Conservation (phyloP, 1,284 basidiomycete species). For the Rhodofomes roseus region DNA sequence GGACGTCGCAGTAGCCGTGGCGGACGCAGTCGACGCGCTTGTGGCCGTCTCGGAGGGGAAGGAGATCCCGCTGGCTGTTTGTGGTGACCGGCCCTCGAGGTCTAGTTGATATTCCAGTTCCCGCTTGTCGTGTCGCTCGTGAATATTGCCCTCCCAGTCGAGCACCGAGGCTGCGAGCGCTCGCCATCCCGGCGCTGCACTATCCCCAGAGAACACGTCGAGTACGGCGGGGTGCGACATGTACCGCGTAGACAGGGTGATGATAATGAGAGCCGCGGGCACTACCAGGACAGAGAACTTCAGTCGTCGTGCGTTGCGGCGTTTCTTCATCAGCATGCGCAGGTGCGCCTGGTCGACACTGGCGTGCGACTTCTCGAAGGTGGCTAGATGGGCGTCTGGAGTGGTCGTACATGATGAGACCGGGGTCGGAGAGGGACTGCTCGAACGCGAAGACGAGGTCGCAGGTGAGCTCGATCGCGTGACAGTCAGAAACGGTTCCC, state of each 20-base stretch:
- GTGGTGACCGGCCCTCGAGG: neutral
- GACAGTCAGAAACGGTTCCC: slow-evolving; percentile 6
- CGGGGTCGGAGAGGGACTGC: neutral
- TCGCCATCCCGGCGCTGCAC: slow-evolving; percentile 8
- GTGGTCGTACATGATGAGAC: neutral
- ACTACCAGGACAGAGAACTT: slow-evolving; percentile 50
- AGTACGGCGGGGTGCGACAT: slow-evolving; percentile 43
- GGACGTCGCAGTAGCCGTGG: slow-evolving; percentile 8
- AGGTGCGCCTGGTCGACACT: neutral
- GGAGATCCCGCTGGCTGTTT: slow-evolving; percentile 3
- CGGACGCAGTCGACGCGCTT: slow-evolving; percentile 4
- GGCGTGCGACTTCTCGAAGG: neutral
- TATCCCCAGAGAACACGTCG: slow-evolving; percentile 36
- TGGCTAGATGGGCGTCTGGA: neutral
- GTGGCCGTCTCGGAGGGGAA: slow-evolving; percentile 11
- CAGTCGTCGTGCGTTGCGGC: slow-evolving; percentile 37
- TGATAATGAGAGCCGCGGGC: slow-evolving; percentile 48
- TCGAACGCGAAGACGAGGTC: slow-evolving; percentile 1
- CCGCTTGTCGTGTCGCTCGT: slow-evolving; percentile 28
- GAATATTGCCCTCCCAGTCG: slow-evolving; percentile 40
- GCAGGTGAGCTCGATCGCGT: slow-evolving; percentile 12
- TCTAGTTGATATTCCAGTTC: neutral
- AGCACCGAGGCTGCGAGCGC: slow-evolving; percentile 8
- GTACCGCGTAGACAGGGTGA: slow-evolving; percentile 50
- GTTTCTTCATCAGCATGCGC: slow-evolving; percentile 28